Base-by-base conservation (phyloP, 495 filamentous ascomycete genomes). In the Daldinia loculata region DNA sequence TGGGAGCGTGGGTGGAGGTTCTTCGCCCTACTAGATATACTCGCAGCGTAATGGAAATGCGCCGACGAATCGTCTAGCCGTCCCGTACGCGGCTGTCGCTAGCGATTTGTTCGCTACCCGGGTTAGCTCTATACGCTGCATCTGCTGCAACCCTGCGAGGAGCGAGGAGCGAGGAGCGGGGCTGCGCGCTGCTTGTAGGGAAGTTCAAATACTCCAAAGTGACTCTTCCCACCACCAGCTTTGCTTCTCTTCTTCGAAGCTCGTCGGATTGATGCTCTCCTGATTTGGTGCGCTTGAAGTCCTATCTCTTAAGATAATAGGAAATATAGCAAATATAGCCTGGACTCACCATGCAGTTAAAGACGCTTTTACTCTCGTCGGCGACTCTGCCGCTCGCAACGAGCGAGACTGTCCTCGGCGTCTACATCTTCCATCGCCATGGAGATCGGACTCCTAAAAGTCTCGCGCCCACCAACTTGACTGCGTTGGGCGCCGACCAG, bases 381-480 rank as follows among this genome's bases (percentile, higher is more conserved):
- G 72, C 79, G n/a, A 41, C 79, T 24, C 56, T 81, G 29, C 76
- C 82, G 9, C 61, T 81, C 12, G 76, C 80, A 4, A 74, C 82
- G 11, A 83, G 80, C 12, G 88, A 90, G 78, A 90, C 85, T 15
- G 81, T 92, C 27, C 89, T 90, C 76, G 89, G 86, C 41, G 83
- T 88, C 26, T 91, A 92, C 57, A 86, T 92, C 70, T 93, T 91
- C 81, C 88, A 87, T 41, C 85, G 90, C 12, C 85, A 93, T 69
- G 93, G 93, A 51, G 92, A 94, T 63, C 88, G 88, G 22, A 91
- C 90, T 0, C 86, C 91, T n/a, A 83, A 87, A 70, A 71, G 80
- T 5, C 80, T 87, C 8, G 70, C 80, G 32, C 84, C 82, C 1
- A 80, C 85, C 0, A 83, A 69, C 3, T 78, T 97, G 68, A 93